Evolutionary conservation across 805 yeast species (phyloP), one percentile per base, ranked within the genome.

Genomic region (Candida xiaguanensis): DNA sequence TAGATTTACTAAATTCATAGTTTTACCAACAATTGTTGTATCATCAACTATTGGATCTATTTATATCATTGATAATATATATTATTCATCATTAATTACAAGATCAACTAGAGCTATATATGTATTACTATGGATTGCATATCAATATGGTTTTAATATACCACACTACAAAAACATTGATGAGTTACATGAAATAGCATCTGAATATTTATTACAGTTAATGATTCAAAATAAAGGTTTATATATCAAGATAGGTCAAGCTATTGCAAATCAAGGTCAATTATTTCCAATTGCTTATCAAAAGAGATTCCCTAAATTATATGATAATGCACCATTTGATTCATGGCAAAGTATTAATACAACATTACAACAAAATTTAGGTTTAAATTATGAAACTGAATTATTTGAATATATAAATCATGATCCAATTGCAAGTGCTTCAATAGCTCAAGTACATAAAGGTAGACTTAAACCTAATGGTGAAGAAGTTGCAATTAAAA

Each of bases 191-290:
- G 78, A 76, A 41, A 58, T 75, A 19, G 74, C 77, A 26, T 77
- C 91, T 4, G 71, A 60, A 33, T 41, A 41, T 29, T 47, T 66
- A 12, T 47, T 63, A 13, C 40, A 57, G 24, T 45, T 66, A 49
- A 39, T 67, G 19, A 49, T 51, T 44, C 38, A 43, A 7, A 66
- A 67, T 44, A 66, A 63, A 46, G 73, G 73, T 1, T 65, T 85
- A 14, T 85, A 82, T 53, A 80, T 85, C 55, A 85, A 85, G 55
- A 58, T 82, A 48, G 95, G 93, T 17, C 93, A 85, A 66, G 81
- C 85, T 37, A 71, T 85, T 33, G 91, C 93, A 2, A 78, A 84
- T 51, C 93, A 85, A 55, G 80, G 87, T 1, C 61, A 72, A 19
- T 66, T 82, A 50, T 75, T 85, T 46, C 95, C 95, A 2, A 57